Evolutionary conservation across 495 filamentous ascomycete genomes (phyloP), one percentile per base, ranked within the genome.

Genomic region (Hyaloscypha variabilis): DNA sequence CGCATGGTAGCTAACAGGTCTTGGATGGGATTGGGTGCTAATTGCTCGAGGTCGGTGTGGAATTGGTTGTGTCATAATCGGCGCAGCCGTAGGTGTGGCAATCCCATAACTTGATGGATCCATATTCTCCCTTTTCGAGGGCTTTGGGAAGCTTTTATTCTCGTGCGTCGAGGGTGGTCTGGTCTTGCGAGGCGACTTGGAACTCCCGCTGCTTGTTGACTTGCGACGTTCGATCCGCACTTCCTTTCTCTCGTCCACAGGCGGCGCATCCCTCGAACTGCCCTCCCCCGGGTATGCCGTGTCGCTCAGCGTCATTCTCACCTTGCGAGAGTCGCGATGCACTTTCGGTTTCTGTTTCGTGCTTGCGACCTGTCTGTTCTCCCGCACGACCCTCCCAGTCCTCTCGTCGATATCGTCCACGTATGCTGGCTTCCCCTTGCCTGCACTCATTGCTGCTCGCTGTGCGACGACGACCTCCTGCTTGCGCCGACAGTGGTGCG

Each of bases 401-500:
- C 82, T 77, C 71, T 84, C 77, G 58, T 81, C 83, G 14, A 71
- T 77, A 63, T 85, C 83, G 51, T 82, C 79, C 30, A 82, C 75
- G 70, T 76, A 81, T 69, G 82, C 81, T 6, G 64, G 55, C 25
- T 19, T 11, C 3, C 39, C 39, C 10, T 46, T 14, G 17, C 55
- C 51, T 0, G 63, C 53, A 51, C 26, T 11, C 53, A 57, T 69
- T n/a, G 6, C 25, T 25, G 54, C 31, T 24, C 19, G 14, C 30
- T 26, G 30, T 28, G 42, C 52, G 13, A 49, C 54, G 61, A 17
- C 39, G 54, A 17, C 25, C 24, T 19, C 25, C 24, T 19, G 46
- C 29, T 19, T 28, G 60, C 60, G 61, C 39, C 56, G 50, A 53
- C 42, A 49, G 17, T 49, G 34, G 57, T 55, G 56, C 46, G 57